Percentiles rank a stretch among this genome's conserved stretches.
These are phyloP conservation scores for Kluyveromyces dobzhanskii DNA, from an alignment of 805 yeast species.

Conservation along the genomic window DNA sequence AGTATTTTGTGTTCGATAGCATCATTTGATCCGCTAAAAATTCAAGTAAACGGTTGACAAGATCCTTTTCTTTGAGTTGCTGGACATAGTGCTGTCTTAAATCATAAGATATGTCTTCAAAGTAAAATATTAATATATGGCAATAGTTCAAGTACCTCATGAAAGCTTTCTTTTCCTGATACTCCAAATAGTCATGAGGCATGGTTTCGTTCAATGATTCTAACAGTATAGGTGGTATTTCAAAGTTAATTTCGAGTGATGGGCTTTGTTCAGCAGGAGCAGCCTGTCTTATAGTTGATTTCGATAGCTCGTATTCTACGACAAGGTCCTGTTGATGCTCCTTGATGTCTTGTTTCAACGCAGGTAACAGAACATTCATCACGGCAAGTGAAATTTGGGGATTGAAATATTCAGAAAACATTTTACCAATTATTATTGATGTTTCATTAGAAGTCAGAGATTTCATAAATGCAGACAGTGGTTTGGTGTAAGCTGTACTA, in stretches of 20 bases:
- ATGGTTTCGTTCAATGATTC: conserved; percentile 23
- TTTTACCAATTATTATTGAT: conserved; percentile 26
- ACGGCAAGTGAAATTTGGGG: conserved; percentile 25
- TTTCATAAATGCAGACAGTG: conserved; percentile 1
- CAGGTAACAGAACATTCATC: conserved; percentile 36
- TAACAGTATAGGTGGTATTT: conserved; percentile 32
- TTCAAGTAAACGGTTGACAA: conserved; percentile 43
- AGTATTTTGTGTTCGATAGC: conserved; percentile 21
- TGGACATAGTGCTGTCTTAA: conserved; percentile 53
- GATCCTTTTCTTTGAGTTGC: conserved; percentile 43
- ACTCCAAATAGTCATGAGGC: conserved; percentile 32
- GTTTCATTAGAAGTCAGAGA: conserved; percentile 28
- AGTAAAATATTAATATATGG: conserved; percentile 53
- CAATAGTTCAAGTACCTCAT: conserved; percentile 57
- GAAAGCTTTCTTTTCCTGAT: conserved; percentile 30
- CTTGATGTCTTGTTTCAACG: conserved; percentile 36
- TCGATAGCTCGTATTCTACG: conserved; percentile 50
- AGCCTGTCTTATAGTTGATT: conserved; percentile 11
- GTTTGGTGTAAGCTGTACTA: conserved; percentile 8
- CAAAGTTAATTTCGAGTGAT: conserved; percentile 13
- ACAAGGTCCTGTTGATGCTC: conserved; percentile 49
- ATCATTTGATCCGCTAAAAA: conserved; percentile 49
- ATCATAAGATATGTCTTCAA: conserved; percentile 55
- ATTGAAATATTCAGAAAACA: conserved; percentile 29
- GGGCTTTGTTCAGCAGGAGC: conserved; percentile 9